A percentile compares a stretch with the other conserved stretches of the same genome.
Evolutionary conservation across 2,329 filamentous ascomycete genomes (phyloP).

Genomic region (Fusarium foetens): DNA sequence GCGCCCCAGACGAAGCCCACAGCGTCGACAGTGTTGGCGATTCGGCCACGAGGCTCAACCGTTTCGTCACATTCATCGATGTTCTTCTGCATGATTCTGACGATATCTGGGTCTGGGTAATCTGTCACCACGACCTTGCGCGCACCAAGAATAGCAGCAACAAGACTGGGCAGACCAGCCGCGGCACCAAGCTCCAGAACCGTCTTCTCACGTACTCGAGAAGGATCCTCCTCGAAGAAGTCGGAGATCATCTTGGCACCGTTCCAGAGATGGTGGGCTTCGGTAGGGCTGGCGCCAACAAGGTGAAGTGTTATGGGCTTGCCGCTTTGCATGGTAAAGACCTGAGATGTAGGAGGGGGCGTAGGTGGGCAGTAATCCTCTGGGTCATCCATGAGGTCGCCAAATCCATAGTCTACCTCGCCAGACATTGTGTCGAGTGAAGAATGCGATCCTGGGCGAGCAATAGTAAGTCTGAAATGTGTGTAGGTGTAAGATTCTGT

Average conservation of each 20-base stretch:
- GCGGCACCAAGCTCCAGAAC: conserved; percentile 91
- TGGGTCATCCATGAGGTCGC: conserved; percentile 80
- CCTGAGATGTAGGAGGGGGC: conserved; percentile 77
- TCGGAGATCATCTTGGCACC: conserved; percentile 80
- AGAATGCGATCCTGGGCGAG: neutral
- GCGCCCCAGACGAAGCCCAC: conserved; percentile 88
- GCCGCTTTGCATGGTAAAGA: conserved; percentile 75
- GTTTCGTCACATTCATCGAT: conserved; percentile 65
- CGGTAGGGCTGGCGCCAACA: conserved; percentile 88
- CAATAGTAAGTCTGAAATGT: neutral
- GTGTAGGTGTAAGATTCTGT: conserved; percentile 5
- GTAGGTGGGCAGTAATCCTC: conserved; percentile 82
- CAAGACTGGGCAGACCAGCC: conserved; percentile 83
- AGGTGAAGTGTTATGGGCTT: conserved; percentile 75
- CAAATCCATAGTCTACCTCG: conserved; percentile 52
- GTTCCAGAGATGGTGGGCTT: conserved; percentile 94
- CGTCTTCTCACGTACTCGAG: conserved; percentile 71
- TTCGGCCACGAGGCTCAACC: conserved; percentile 44
- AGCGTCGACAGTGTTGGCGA: conserved; percentile 59
- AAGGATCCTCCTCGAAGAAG: conserved; percentile 78
- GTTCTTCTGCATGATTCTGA: conserved; percentile 82
- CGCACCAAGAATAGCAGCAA: conserved; percentile 79
- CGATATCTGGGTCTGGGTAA: conserved; percentile 86
- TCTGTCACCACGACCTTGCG: conserved; percentile 81
- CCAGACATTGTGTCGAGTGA: conserved; percentile 45